Evolutionary conservation across 495 filamentous ascomycete species (phyloP), one percentile per base, ranked within the genome.

Genomic region (Trichoderma gamsii): DNA sequence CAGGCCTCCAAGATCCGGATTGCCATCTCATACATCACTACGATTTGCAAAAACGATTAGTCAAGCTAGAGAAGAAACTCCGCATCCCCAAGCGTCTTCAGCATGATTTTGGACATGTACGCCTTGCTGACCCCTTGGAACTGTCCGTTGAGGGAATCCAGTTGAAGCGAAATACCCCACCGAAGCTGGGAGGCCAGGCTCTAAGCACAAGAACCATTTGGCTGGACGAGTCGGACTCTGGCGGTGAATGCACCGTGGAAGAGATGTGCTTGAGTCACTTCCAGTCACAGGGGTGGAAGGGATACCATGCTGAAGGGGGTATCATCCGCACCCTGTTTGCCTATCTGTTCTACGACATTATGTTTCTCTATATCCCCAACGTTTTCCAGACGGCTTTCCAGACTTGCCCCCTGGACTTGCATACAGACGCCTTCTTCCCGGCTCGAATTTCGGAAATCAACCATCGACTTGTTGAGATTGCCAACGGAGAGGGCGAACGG

Each of bases 301-400:
- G 95, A 16, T 97, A 93, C 74, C 95, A 99, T 77, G 86, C 87
- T 35, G 95, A 99, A 79, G 92, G 91, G 32, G 91, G 93, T 7
- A 92, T 99, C 74, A 78, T 97, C 29, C 86, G 93, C 51, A 99
- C 95, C 0, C 79, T 99, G 66, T 97, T 97, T 76, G 91, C 87
- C 29, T 92, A 92, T 72, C 85, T 99, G 25, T 97, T 99, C 79
- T 93, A 88, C 81, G 94, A 98, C 78, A 85, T 97, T 41, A 82
- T 99, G 7, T 98, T 97, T 79, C 84, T 93, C 43, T 97, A 96
- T 78, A 84, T 97, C 35, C 93, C 95, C 27, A 97, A 97, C 71
- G 94, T 98, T 70, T 99, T 98, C 79, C 92, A 98, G 74, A 99
- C 94, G 4, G 83, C 89, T 6, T 99, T 89, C 76, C 95, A 99